These are phyloP conservation scores for Litchi chinensis DNA, from an alignment of 345 rosid species.

Conservation along the genomic window DNA sequence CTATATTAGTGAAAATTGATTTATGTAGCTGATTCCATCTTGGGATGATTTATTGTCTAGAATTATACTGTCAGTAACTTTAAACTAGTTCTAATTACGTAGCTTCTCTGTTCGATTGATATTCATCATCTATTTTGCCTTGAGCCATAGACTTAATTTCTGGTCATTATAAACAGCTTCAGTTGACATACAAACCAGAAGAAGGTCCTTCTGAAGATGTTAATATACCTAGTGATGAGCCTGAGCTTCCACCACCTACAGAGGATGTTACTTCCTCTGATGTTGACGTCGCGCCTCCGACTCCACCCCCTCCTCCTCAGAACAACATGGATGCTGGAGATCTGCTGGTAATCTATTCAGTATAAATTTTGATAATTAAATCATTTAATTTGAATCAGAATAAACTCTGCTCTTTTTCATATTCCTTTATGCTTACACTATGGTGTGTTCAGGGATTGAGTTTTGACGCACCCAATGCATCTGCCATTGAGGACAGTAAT, in stretches of 20 bases:
- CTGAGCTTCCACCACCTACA: slow-evolving; percentile 50
- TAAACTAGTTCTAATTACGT: background rate
- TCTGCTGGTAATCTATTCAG: slow-evolving; percentile 58
- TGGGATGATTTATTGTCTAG: background rate
- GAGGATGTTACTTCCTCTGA: slow-evolving; percentile 45
- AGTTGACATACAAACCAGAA: slow-evolving; percentile 78
- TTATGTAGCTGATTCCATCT: slow-evolving; percentile 6
- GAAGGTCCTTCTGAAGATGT: slow-evolving; percentile 66
- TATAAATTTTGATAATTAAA: background rate
- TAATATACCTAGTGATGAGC: slow-evolving; percentile 54
- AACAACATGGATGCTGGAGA: slow-evolving; percentile 69
- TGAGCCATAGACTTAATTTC: slow-evolving; percentile 30
- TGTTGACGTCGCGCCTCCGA: slow-evolving; percentile 46
- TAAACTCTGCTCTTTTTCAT: background rate
- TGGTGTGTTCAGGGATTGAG: slow-evolving; percentile 65
- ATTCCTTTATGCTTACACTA: slow-evolving; percentile 10
- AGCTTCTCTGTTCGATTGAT: background rate
- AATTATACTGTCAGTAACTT: background rate
- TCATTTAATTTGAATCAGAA: background rate
- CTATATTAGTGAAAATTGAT: background rate
- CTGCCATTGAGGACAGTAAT: slow-evolving; percentile 80
- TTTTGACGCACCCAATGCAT: slow-evolving; percentile 53
- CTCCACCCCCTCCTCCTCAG: slow-evolving; percentile 55
- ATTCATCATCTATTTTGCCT: background rate
- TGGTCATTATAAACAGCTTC: slow-evolving; percentile 49